Percentiles rank a stretch among this genome's conserved stretches.
Conservation (phyloP, 2,329 filamentous ascomycete genomes). For the Neopestalotiopsis rosae region DNA sequence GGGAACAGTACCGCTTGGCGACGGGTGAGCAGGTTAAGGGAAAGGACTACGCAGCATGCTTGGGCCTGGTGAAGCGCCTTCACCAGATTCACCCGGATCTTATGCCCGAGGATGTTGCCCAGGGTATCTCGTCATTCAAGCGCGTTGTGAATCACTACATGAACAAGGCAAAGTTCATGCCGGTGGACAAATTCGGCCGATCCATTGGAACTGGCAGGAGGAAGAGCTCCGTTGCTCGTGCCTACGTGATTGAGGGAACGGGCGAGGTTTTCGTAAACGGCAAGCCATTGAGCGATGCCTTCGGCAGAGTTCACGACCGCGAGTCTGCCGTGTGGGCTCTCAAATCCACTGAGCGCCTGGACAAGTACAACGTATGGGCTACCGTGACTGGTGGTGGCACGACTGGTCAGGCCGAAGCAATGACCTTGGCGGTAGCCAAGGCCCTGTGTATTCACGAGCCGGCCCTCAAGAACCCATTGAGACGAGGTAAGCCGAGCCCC, state of each 20-base stretch:
- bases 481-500: slow-evolving; percentile 70
- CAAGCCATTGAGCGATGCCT: slow-evolving; percentile 80
- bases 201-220: slow-evolving; percentile 82
- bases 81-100: slow-evolving; percentile 84
- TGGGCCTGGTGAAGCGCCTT: slow-evolving; percentile 77
- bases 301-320: slow-evolving; percentile 88
- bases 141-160: slow-evolving; percentile 75
- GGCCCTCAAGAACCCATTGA: slow-evolving; percentile 82
- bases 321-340: slow-evolving; percentile 94
- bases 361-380: slow-evolving; percentile 98
- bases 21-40: slow-evolving; percentile 76
- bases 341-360: slow-evolving; percentile 79
- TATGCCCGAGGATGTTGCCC: slow-evolving; percentile 71
- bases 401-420: slow-evolving; percentile 93
- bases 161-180: slow-evolving; percentile 65
- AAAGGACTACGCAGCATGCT: slow-evolving; percentile 78
- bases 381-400: slow-evolving; percentile 84
- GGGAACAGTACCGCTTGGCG: slow-evolving; percentile 75
- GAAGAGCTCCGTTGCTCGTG: slow-evolving; percentile 85
- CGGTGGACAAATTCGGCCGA: slow-evolving; percentile 78
- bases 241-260: slow-evolving; percentile 89
- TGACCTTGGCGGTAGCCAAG: slow-evolving; percentile 88
- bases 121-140: slow-evolving; percentile 72
- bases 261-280: slow-evolving; percentile 92
- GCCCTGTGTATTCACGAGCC: slow-evolving; percentile 92